phyloP scores from a whole-genome alignment of 2,329 filamentous ascomycete species.

The Proliferodiscus dingleyae region DNA sequence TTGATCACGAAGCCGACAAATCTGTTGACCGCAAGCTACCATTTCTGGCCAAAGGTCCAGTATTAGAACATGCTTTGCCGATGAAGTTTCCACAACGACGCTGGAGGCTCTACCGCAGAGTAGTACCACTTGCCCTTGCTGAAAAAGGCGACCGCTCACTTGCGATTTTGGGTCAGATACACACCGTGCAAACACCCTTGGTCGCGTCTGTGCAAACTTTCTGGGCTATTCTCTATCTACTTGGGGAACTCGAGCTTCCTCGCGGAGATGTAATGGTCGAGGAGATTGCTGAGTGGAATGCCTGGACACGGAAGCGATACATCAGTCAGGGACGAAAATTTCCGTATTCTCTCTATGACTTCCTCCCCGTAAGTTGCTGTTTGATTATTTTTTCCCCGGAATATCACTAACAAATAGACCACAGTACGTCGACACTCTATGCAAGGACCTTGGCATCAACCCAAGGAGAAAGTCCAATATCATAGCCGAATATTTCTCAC shows the following conservation, averaged over 20 bases:
- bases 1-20: slow-evolving; percentile 22
- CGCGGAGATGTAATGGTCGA: slow-evolving; percentile 24
- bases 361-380: slow-evolving; percentile 26
- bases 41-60: slow-evolving; percentile 19
- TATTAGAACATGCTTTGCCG: slow-evolving; percentile 12
- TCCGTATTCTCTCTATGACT: slow-evolving; percentile 32
- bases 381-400: no score
- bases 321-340: slow-evolving; percentile 29
- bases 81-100: slow-evolving; percentile 15
- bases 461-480: slow-evolving; percentile 29
- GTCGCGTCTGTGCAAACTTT: slow-evolving; percentile 30
- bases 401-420: not conserved
- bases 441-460: slow-evolving; percentile 28
- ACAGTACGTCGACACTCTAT: slow-evolving; percentile 31
- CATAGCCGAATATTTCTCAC: slow-evolving; percentile 26
- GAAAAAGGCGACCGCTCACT: slow-evolving; percentile 30
- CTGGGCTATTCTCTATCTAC: slow-evolving; percentile 31
- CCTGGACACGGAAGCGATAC: slow-evolving; percentile 34
- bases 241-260: slow-evolving; percentile 30
- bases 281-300: slow-evolving; percentile 32
- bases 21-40: slow-evolving; percentile 25
- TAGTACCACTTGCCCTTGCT: slow-evolving; percentile 22
- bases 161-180: slow-evolving; percentile 30
- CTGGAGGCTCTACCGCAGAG: slow-evolving; percentile 28
- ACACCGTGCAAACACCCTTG: slow-evolving; percentile 30